phyloP scores from a whole-genome alignment of 805 yeast species.

The Starmerella potacharoeniae region DNA sequence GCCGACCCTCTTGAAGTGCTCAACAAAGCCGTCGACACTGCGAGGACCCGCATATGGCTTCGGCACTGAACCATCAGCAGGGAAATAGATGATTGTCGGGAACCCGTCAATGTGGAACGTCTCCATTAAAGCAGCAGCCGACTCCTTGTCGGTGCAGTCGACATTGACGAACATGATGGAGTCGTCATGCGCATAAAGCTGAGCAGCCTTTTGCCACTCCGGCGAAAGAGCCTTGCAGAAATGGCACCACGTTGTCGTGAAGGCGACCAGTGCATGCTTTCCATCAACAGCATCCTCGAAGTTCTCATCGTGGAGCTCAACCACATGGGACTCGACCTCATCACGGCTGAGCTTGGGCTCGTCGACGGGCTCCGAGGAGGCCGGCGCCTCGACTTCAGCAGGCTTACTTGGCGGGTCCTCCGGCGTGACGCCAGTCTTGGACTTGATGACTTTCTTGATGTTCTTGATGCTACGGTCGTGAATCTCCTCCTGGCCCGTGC shows the following conservation, averaged over 20 bases:
- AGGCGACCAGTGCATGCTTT: constrained; percentile 37
- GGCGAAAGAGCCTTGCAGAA: constrained; percentile 47
- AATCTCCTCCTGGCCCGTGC: constrained; percentile 40
- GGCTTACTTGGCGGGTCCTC: constrained; percentile 11
- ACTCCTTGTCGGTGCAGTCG: constrained; percentile 34
- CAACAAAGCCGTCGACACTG: constrained; percentile 39
- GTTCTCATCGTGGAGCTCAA: constrained; percentile 32
- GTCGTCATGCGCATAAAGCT: constrained; percentile 34
- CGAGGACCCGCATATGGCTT: constrained; percentile 41
- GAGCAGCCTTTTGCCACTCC: constrained; percentile 39
- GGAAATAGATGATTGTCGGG: constrained; percentile 48
- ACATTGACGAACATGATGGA: constrained; percentile 37
- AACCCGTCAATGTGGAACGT: constrained; percentile 36
- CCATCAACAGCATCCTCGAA: constrained; percentile 35
- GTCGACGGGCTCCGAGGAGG: neutral
- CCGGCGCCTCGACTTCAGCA: neutral
- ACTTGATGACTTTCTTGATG: constrained; percentile 39
- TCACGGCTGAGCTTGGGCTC: constrained; percentile 7
- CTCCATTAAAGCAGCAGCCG: constrained; percentile 32
- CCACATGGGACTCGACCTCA: constrained; percentile 5
- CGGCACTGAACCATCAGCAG: constrained; percentile 19
- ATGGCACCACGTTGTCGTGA: constrained; percentile 55
- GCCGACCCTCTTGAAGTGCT: constrained; percentile 35
- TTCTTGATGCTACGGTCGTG: constrained; percentile 44
- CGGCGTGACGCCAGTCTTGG: constrained; percentile 29